These are phyloP conservation scores for Mucor mucedo DNA, from an alignment of 371 early-diverging fungal genomes.

Conservation along the genomic window DNA sequence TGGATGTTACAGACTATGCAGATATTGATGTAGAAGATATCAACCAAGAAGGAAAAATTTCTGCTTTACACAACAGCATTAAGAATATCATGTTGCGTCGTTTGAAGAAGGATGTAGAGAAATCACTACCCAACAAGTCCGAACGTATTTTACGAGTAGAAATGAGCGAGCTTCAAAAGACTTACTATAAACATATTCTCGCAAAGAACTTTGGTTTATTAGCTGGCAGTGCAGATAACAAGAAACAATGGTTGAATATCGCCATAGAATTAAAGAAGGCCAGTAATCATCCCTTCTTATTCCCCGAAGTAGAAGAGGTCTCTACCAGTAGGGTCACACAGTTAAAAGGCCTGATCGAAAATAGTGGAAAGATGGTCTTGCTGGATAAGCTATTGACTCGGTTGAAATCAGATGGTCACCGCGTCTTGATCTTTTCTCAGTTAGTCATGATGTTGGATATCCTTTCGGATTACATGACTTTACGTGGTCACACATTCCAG, in stretches of 20 bases:
- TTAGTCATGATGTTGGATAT: slow-evolving; percentile 96
- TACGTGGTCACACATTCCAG: slow-evolving; percentile 89
- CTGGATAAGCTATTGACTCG: slow-evolving; percentile 90
- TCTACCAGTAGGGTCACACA: slow-evolving; percentile 68
- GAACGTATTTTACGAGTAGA: slow-evolving; percentile 96
- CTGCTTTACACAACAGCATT: slow-evolving; percentile 81
- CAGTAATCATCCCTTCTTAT: slow-evolving; percentile 98
- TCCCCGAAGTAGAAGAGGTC: slow-evolving; percentile 85
- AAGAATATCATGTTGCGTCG: slow-evolving; percentile 93
- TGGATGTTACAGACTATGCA: slow-evolving; percentile 69
- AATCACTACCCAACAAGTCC: slow-evolving; percentile 92
- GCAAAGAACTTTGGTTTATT: slow-evolving; percentile 93
- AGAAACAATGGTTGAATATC: slow-evolving; percentile 91
- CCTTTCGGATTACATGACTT: slow-evolving; percentile 87
- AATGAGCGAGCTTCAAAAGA: slow-evolving; percentile 86
- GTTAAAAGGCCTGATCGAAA: slow-evolving; percentile 79
- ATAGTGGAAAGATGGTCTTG: slow-evolving; percentile 96
- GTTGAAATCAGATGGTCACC: slow-evolving; percentile 87
- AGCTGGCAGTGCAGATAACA: slow-evolving; percentile 81
- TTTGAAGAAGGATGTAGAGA: slow-evolving; percentile 97
- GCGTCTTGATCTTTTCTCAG: slow-evolving; percentile 96
- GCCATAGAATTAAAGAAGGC: slow-evolving; percentile 98
- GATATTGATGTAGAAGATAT: slow-evolving; percentile 66
- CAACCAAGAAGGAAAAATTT: slow-evolving; percentile 83
- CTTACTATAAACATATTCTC: slow-evolving; percentile 92